Conservation (phyloP, 176 grass and related monocot genomes). For the Triticum monococcum region DNA sequence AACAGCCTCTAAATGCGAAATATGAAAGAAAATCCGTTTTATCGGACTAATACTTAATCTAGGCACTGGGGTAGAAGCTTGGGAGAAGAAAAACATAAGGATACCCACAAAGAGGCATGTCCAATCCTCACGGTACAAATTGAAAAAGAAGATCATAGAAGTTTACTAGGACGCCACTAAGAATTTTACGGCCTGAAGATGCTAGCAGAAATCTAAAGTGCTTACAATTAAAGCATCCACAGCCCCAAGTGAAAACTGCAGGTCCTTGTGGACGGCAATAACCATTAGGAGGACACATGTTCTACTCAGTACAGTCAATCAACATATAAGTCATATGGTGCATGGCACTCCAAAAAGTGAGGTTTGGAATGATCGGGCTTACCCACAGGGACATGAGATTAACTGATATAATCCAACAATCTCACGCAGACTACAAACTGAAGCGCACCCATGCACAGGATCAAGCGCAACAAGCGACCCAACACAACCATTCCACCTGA, state of each 20-base stretch:
- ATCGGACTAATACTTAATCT: neutral
- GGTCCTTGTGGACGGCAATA: neutral
- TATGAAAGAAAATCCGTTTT: neutral
- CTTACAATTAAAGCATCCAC: neutral
- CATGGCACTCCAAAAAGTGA: neutral
- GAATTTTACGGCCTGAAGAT: neutral
- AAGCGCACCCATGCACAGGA: neutral
- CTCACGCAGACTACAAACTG: neutral
- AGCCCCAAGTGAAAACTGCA: neutral
- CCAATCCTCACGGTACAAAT: neutral
- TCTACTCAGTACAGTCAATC: neutral
- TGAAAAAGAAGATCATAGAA: neutral
- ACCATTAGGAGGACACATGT: neutral
- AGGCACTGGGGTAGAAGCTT: neutral
- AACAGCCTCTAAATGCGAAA: neutral
- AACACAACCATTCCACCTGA: neutral
- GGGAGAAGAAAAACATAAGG: neutral
- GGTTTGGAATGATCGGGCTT: neutral
- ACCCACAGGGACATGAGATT: neutral
- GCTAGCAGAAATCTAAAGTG: neutral
- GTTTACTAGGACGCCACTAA: neutral
- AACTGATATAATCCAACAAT: neutral
- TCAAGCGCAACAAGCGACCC: neutral
- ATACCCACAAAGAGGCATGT: neutral
- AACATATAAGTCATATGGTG: neutral